These are phyloP conservation scores for Ganoderma leucocontextum DNA, from an alignment of 1,284 basidiomycete genomes.

Conservation along the genomic window DNA sequence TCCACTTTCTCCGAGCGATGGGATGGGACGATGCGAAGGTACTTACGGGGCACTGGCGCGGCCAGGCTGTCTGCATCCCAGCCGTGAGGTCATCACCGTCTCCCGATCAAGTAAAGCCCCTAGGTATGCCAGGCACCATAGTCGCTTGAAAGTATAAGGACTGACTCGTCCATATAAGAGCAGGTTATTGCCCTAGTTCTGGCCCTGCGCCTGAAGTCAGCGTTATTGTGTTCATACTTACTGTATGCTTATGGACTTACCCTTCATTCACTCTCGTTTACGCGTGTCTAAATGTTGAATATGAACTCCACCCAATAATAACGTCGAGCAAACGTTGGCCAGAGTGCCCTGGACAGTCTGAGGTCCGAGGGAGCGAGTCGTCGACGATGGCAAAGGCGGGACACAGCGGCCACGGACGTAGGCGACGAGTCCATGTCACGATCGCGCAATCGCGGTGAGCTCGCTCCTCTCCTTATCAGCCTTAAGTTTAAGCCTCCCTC, in stretches of 20 bases:
- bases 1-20: not conserved
- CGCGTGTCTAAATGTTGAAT: not conserved
- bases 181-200: not conserved
- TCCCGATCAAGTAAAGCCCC: not conserved
- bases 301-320: not conserved
- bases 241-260: no score
- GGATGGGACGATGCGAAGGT: not conserved
- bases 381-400: not conserved
- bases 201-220: no score
- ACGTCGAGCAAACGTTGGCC: not conserved
- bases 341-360: not conserved
- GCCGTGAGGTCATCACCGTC: not conserved
- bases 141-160: no score
- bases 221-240: not conserved
- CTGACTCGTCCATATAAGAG: no score
- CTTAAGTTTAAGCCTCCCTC: not conserved
- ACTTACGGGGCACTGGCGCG: not conserved
- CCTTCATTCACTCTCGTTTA: not conserved
- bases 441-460: constrained; percentile 11
- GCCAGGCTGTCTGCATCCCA: not conserved
- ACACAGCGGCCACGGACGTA: not conserved
- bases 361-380: not conserved
- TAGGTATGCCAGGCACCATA: not conserved
- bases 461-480: not conserved
- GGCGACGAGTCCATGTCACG: not conserved